Evolutionary conservation across 176 grass and related monocot genomes (phyloP).

Genomic region (Aegilops tauschii): DNA sequence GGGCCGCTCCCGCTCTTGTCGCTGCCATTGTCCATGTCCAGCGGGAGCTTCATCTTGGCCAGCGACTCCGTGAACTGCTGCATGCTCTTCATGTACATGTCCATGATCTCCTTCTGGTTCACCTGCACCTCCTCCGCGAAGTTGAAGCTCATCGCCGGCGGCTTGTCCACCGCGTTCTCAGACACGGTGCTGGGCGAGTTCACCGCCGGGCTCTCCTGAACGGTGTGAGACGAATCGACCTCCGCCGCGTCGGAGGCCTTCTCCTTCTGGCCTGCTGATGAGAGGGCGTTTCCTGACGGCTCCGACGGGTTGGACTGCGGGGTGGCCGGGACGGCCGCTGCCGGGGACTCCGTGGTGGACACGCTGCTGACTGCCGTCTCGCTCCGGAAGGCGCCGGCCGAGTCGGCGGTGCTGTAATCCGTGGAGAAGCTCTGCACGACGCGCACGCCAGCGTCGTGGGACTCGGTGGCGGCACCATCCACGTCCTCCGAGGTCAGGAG

Average conservation of each 20-base stretch:
- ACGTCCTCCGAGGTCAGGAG: constrained; percentile 63
- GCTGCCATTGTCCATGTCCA: constrained; percentile 60
- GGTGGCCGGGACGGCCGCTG: constrained; percentile 48
- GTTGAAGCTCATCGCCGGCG: constrained; percentile 71
- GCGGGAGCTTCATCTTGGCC: constrained; percentile 92
- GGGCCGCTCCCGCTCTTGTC: not conserved
- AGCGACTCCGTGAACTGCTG: constrained; percentile 98
- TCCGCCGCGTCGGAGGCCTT: constrained; percentile 55
- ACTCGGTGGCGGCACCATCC: constrained; percentile 45
- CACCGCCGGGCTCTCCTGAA: constrained; percentile 26
- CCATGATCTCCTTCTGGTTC: constrained; percentile 84
- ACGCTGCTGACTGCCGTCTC: constrained; percentile 74
- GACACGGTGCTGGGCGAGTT: constrained; percentile 42
- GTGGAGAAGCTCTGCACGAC: constrained; percentile 83
- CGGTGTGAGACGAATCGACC: constrained; percentile 57
- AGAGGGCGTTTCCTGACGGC: constrained; percentile 34
- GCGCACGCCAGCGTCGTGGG: constrained; percentile 64
- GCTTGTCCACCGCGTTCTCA: constrained; percentile 53
- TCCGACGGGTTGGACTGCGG: constrained; percentile 45
- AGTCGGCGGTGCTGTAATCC: constrained; percentile 47
- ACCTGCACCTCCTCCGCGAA: constrained; percentile 78
- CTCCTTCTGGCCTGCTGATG: constrained; percentile 43
- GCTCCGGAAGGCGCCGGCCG: constrained; percentile 25
- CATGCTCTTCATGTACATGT: constrained; percentile 99
- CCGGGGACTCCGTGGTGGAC: constrained; percentile 58